phyloP scores from a whole-genome alignment of 495 filamentous ascomycete genomes.

The Penicillium fimorum region DNA sequence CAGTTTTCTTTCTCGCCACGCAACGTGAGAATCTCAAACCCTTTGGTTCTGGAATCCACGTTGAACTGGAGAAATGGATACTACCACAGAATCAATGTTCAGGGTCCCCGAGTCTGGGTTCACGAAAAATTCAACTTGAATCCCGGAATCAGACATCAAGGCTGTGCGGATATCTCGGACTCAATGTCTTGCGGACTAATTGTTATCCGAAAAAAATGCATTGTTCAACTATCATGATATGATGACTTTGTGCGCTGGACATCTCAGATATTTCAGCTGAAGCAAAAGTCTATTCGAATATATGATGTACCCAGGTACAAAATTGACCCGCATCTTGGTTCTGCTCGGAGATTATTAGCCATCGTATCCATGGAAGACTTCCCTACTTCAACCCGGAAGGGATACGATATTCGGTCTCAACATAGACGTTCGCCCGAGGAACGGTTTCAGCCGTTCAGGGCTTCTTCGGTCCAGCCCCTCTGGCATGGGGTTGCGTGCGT shows the following conservation, averaged over 20 bases:
- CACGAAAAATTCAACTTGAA: neutral
- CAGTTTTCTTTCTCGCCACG: neutral
- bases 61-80: neutral
- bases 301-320: neutral
- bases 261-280: neutral
- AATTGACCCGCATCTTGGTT: neutral
- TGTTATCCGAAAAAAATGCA: neutral
- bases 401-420: constrained; percentile 1
- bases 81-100: neutral
- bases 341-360: neutral
- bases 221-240: neutral
- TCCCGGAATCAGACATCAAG: neutral
- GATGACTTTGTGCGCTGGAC: neutral
- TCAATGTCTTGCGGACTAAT: neutral
- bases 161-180: neutral
- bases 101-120: neutral
- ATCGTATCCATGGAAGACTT: constrained; percentile 3
- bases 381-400: neutral
- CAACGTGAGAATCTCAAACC: neutral
- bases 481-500: neutral
- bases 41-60: neutral
- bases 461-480: neutral
- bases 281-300: neutral
- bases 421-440: neutral
- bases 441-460: neutral